These are phyloP conservation scores for Cocos nucifera DNA, from an alignment of 176 grass and related monocot species.

Conservation along the genomic window DNA sequence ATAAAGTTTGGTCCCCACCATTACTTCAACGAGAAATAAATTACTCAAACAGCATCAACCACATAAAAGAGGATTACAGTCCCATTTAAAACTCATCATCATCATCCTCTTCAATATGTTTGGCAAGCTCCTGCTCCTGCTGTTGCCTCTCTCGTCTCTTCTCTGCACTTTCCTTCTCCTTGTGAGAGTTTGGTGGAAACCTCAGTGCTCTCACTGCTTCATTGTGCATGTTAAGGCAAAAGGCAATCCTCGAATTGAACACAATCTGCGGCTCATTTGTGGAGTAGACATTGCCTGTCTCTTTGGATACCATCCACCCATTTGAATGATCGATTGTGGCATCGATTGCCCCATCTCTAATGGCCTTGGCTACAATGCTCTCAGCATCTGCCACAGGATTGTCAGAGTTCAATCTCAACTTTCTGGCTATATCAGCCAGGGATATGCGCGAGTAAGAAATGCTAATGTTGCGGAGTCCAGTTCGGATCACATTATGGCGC, in stretches of 20 bases:
- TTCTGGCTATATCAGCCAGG: constrained; percentile 69
- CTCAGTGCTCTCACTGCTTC: constrained; percentile 59
- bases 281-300: constrained; percentile 68
- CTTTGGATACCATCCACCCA: constrained; percentile 73
- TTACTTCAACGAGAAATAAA: too few species aligned
- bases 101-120: constrained; percentile 79
- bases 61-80: constrained; percentile 16
- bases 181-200: constrained; percentile 69
- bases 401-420: constrained; percentile 54
- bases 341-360: constrained; percentile 73
- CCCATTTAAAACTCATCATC: constrained; percentile 62
- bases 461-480: constrained; percentile 74
- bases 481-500: constrained; percentile 79
- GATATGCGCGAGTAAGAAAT: constrained; percentile 76
- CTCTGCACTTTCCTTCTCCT: constrained; percentile 80
- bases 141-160: constrained; percentile 73
- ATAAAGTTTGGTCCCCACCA: too few species aligned
- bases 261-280: constrained; percentile 80
- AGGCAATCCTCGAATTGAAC: constrained; percentile 70
- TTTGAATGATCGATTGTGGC: constrained; percentile 73
- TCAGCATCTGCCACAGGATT: constrained; percentile 64
- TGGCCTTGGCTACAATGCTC: constrained; percentile 69
- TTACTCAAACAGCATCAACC: neutral
- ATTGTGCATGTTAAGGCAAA: constrained; percentile 91
- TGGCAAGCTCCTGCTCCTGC: constrained; percentile 75